Evolutionary conservation across 2,329 filamentous ascomycete genomes (phyloP).

Genomic region (Cercospora zeae-maydis): DNA sequence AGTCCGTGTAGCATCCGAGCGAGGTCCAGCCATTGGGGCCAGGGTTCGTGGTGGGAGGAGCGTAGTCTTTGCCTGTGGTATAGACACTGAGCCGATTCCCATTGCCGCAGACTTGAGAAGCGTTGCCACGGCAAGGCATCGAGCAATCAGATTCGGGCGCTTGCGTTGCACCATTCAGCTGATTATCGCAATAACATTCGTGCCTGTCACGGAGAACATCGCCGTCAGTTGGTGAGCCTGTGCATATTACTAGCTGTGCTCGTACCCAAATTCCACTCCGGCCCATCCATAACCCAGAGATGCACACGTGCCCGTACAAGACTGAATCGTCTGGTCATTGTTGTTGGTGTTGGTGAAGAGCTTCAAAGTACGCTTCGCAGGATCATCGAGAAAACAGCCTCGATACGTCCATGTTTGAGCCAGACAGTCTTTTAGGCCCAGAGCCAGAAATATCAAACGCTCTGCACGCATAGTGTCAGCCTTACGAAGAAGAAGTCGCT

Average conservation of each 20-base stretch:
- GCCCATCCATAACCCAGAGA: conserved; percentile 11
- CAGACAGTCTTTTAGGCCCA: background rate
- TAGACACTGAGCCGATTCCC: conserved; percentile 18
- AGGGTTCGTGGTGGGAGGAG: conserved; percentile 17
- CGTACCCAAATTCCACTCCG: conserved; percentile 10
- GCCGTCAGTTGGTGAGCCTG: background rate
- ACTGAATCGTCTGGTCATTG: conserved; percentile 7
- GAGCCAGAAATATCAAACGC: background rate
- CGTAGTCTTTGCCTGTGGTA: conserved; percentile 7
- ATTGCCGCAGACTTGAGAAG: conserved; percentile 17
- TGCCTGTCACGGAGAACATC: background rate
- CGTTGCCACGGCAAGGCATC: conserved; percentile 18
- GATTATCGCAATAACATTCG: conserved; percentile 13
- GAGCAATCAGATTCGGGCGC: conserved; percentile 17
- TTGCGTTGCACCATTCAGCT: conserved; percentile 6
- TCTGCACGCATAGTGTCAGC: conserved; percentile 7
- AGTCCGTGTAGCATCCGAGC: conserved; percentile 33
- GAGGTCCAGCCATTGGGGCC: conserved; percentile 20
- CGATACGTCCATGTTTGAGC: conserved; percentile 14
- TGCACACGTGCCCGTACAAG: conserved; percentile 11
- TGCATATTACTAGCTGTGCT: background rate
- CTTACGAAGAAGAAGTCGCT: background rate
- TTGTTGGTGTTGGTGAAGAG: conserved; percentile 1
- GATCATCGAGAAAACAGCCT: conserved; percentile 15
- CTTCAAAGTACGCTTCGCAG: conserved; percentile 8